These are phyloP conservation scores for Acanthamoeba sp. DNA, from an alignment of 208 protist genomes.

Conservation along the genomic window DNA sequence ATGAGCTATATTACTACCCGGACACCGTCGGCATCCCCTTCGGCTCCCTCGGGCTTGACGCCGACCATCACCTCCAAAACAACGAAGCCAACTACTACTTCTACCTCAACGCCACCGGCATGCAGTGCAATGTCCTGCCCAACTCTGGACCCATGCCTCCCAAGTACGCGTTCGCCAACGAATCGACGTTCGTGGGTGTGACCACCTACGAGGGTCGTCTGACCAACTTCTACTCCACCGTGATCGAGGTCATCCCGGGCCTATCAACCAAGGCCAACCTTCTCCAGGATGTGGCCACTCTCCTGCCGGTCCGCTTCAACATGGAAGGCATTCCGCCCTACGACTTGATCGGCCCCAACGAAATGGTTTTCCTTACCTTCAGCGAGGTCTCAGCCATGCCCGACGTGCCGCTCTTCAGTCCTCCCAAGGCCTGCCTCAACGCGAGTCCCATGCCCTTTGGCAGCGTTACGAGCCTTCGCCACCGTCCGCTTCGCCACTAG, in stretches of 20 bases:
- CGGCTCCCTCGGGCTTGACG: neutral
- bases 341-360: neutral
- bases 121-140: neutral
- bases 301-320: neutral
- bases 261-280: neutral
- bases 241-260: neutral
- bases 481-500: no score
- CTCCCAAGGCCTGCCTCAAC: no score
- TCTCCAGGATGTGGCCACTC: neutral
- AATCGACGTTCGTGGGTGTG: neutral
- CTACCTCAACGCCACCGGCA: constrained; percentile 16
- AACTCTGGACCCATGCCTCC: neutral
- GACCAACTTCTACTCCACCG: neutral
- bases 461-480: no score
- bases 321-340: neutral
- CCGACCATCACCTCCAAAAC: constrained; percentile 29
- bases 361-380: neutral
- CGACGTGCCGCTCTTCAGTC: no score
- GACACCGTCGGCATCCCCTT: neutral
- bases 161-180: neutral
- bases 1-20: neutral
- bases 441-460: no score
- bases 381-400: neutral
- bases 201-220: neutral
- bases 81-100: constrained; percentile 12